Evolutionary conservation across 306 rosid genomes (phyloP).

Genomic region (Hippophae tibetana): DNA sequence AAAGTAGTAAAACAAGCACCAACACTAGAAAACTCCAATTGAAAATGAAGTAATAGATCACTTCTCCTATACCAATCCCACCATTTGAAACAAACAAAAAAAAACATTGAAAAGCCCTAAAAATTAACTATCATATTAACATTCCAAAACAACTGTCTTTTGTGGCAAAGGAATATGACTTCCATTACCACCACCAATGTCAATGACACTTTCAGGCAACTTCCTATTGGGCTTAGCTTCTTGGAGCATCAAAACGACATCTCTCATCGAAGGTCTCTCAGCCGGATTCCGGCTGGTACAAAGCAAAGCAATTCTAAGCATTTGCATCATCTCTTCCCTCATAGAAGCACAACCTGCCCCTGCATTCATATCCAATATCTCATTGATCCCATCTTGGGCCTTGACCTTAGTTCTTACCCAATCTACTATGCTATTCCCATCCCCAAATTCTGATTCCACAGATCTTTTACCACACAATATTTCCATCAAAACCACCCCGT

Average conservation of each 20-base stretch:
- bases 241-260: conserved; percentile 79
- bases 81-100: conserved; percentile 30
- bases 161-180: conserved; percentile 40
- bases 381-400: conserved; percentile 38
- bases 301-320: conserved; percentile 75
- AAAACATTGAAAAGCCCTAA: neutral
- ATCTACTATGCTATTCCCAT: conserved; percentile 81
- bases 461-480: conserved; percentile 58
- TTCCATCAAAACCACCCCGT: conserved; percentile 78
- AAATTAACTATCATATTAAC: conserved; percentile 34
- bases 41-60: conserved; percentile 34
- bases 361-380: conserved; percentile 55
- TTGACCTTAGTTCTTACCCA: conserved; percentile 67
- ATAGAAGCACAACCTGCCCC: conserved; percentile 55
- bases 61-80: conserved; percentile 97
- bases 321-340: conserved; percentile 74
- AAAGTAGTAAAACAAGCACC: conserved; percentile 10
- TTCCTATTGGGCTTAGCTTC: conserved; percentile 79
- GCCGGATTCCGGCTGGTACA: conserved; percentile 76
- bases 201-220: conserved; percentile 16
- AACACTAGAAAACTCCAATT: conserved; percentile 45
- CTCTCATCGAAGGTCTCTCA: conserved; percentile 85
- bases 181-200: conserved; percentile 16
- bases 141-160: conserved; percentile 31
- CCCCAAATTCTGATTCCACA: conserved; percentile 62